A percentile compares a stretch with the other conserved stretches of the same genome.
Conservation (phyloP, 2,329 filamentous ascomycete genomes). For the Dactylellina cionopaga region DNA sequence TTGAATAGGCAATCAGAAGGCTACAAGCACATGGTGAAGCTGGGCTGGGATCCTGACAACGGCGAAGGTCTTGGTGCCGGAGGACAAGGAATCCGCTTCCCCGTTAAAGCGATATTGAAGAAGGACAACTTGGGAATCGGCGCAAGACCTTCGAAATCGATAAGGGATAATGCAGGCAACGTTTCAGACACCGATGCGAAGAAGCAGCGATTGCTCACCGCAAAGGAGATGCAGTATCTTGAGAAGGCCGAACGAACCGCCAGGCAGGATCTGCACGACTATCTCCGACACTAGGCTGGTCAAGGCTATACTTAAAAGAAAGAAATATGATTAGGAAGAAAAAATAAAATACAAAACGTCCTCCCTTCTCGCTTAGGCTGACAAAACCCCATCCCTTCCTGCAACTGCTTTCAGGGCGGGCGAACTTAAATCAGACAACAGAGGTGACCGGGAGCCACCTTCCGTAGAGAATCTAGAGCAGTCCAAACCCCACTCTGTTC, state of each 20-base stretch:
- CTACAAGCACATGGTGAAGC: conserved; percentile 71
- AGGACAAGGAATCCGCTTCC: conserved; percentile 78
- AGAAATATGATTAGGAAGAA: no score
- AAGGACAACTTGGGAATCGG: conserved; percentile 80
- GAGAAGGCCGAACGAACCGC: conserved; percentile 49
- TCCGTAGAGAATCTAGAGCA: conserved; percentile 52
- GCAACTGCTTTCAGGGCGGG: conserved; percentile 46
- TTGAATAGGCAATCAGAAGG: conserved; percentile 77
- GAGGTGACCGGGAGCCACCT: conserved; percentile 41
- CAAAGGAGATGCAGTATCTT: conserved; percentile 49
- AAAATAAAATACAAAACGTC: no score
- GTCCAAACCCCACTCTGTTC: conserved; percentile 37
- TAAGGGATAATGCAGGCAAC: conserved; percentile 55
- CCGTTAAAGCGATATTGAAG: conserved; percentile 78
- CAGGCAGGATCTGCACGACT: conserved; percentile 51
- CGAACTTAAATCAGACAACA: conserved; percentile 53
- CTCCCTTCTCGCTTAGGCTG: conserved; percentile 52
- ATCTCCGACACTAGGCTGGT: conserved; percentile 52
- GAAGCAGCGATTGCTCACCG: conserved; percentile 48
- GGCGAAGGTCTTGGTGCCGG: conserved; percentile 75
- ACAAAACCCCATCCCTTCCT: conserved; percentile 36
- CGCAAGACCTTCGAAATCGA: conserved; percentile 62
- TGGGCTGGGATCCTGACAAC: conserved; percentile 80
- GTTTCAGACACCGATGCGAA: conserved; percentile 49
- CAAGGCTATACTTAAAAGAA: conserved; percentile 49